Evolutionary conservation across 768 basidiomycete genomes (phyloP), one percentile per base, ranked within the genome.

Genomic region (Boletus sp.): DNA sequence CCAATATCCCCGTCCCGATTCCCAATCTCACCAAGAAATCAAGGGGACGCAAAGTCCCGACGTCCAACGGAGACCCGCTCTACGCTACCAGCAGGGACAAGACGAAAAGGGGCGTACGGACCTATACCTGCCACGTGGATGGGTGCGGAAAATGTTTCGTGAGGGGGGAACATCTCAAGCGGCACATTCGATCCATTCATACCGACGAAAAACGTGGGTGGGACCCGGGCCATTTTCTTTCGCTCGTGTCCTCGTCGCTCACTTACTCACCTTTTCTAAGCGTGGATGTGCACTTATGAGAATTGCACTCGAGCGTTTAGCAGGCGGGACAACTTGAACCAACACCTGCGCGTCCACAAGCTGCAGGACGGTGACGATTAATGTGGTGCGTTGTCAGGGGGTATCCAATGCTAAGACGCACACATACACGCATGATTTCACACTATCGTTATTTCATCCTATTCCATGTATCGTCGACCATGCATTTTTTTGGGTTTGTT

Each of bases 121-220:
- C 79, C 29, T 87, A 83, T 67, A 75, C 81, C 55, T 93, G 90
- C 67, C 75, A 77, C 19, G 87, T 88, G 0, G 74, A 80, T 1
- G 88, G 81, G 1, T 93, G 91, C 61, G 83, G 83, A 17, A 91
- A 91, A 73, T 84, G 84, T 53, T 94, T 94, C 62, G 82, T 82
- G 35, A 76, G 91, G 2, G 81, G 84, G 1, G 89, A 92, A 61
- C 91, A 93, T 69, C 73, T 94, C 53, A 90, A 91, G 72, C 74
- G 91, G 27, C 91, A 93, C 72, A 79, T 92, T 19, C 70, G 85
- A 54, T 85, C 84, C 50, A 85, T 93, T 46, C 90, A 93, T 69
- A 91, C 90, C 2, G 75, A 88, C 60, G 89, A 91, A 63, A 90
- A 88, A 77, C 87, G 90, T 92, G 60, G 71, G 89, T 77, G 1